phyloP scores from a whole-genome alignment of 371 early-diverging fungal species.

The Funneliformis caledonium region DNA sequence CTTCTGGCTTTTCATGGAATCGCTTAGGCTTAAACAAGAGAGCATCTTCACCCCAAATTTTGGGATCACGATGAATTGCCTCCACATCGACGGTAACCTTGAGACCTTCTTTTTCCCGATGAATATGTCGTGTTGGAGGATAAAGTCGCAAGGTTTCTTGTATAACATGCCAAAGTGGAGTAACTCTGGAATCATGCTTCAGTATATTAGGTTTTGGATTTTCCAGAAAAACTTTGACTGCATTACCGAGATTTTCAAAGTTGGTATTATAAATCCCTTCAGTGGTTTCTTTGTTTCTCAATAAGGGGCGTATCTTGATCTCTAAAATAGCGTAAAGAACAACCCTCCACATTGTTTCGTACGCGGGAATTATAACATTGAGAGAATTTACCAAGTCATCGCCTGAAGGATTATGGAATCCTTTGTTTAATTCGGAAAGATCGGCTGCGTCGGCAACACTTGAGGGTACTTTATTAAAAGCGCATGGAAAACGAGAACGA shows the following conservation, averaged over 20 bases:
- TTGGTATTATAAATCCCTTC: not conserved
- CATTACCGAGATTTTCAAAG: not conserved
- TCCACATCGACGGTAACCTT: not conserved
- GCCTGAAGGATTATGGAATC: not conserved
- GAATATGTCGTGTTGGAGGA: constrained; percentile 22
- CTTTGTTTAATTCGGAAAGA: not conserved
- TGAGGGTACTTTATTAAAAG: not conserved
- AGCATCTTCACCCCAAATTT: constrained; percentile 15
- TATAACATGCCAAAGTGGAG: not conserved
- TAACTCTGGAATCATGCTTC: not conserved
- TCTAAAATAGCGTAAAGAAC: constrained; percentile 7
- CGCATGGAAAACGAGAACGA: not conserved
- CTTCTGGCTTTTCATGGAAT: not conserved
- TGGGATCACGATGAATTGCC: constrained; percentile 4
- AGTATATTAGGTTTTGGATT: not conserved
- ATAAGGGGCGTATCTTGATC: not conserved
- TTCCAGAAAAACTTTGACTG: not conserved
- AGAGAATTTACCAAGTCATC: not conserved
- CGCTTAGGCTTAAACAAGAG: not conserved
- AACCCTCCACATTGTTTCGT: constrained; percentile 34
- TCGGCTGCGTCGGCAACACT: no score
- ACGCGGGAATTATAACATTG: constrained; percentile 24
- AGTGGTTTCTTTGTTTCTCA: not conserved
- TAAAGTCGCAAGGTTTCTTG: constrained; percentile 17
- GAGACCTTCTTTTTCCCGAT: not conserved